Conservation (phyloP, 2,329 filamentous ascomycete genomes). For the Niveomyces coronatus region DNA sequence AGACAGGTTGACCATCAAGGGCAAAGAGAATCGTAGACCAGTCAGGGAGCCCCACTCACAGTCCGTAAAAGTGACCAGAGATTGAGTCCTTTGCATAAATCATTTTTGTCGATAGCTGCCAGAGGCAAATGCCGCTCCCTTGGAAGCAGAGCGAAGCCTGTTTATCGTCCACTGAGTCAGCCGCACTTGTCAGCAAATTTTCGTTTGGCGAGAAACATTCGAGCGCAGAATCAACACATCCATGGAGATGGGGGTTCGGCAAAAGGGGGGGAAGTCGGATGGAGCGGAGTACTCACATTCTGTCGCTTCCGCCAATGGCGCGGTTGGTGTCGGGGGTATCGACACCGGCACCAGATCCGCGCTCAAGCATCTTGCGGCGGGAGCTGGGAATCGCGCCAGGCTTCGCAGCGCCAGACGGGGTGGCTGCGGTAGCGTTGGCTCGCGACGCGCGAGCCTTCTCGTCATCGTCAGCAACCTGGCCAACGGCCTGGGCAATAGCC, state of each 20-base stretch:
- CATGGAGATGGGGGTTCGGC: conserved; percentile 50
- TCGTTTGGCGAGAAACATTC: conserved; percentile 65
- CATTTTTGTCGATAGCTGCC: conserved; percentile 27
- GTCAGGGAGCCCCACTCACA: neutral
- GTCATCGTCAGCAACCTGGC: conserved; percentile 54
- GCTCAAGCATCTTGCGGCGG: conserved; percentile 77
- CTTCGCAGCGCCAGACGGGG: conserved; percentile 54
- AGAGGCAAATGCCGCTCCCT: conserved; percentile 45
- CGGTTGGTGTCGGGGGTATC: conserved; percentile 65
- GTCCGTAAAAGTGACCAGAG: conserved; percentile 10
- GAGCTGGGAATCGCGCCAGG: conserved; percentile 65
- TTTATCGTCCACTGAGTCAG: conserved; percentile 78
- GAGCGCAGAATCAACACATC: conserved; percentile 67
- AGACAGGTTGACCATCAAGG: too few relatives aligned
- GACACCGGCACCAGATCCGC: conserved; percentile 44
- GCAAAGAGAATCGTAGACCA: too few relatives aligned
- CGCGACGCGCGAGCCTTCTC: conserved; percentile 65
- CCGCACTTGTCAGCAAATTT: conserved; percentile 61
- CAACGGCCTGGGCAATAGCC: conserved; percentile 77
- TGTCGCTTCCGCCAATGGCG: conserved; percentile 70
- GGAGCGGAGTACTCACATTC: conserved; percentile 80
- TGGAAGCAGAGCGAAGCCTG: conserved; percentile 77
- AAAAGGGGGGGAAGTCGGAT: conserved; percentile 39
- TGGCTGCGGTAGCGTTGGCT: conserved; percentile 54
- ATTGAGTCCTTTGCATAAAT: conserved; percentile 18